These are phyloP conservation scores for Hymenotorrendiella dingleyae DNA, from an alignment of 2,329 filamentous ascomycete species.

Conservation along the genomic window DNA sequence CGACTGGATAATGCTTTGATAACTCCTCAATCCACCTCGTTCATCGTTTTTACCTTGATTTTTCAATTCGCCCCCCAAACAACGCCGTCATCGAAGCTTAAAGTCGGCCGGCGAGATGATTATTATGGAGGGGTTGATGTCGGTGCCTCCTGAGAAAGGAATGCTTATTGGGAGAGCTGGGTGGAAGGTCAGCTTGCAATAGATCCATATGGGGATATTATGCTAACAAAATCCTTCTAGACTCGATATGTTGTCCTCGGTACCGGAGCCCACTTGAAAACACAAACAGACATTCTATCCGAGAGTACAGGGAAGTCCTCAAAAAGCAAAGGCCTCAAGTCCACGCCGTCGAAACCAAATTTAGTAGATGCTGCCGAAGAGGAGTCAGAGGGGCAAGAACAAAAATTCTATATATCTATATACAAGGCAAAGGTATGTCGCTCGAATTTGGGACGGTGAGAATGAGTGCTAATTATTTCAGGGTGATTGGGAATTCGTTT, in stretches of 20 bases:
- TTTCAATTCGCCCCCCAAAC: neutral
- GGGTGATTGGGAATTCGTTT: slow-evolving; percentile 31
- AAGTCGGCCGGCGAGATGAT: slow-evolving; percentile 31
- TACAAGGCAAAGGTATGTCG: slow-evolving; percentile 32
- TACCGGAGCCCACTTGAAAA: slow-evolving; percentile 35
- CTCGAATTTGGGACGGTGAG: neutral
- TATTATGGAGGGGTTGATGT: slow-evolving; percentile 46
- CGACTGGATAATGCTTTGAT: slow-evolving; percentile 4
- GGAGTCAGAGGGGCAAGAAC: slow-evolving; percentile 13
- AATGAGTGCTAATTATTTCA: slow-evolving; percentile 12
- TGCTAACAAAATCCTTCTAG: too few relatives aligned
- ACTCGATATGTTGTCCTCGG: slow-evolving; percentile 55
- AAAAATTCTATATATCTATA: slow-evolving; percentile 28
- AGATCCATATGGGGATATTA: neutral
- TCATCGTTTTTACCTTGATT: neutral
- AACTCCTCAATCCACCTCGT: neutral
- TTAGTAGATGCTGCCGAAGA: slow-evolving; percentile 19
- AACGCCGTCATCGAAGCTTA: neutral
- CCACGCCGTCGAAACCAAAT: slow-evolving; percentile 25
- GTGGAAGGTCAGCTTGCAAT: slow-evolving; percentile 43
- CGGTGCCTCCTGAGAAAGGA: slow-evolving; percentile 45
- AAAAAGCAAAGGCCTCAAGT: slow-evolving; percentile 20
- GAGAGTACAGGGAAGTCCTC: slow-evolving; percentile 10
- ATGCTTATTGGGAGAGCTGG: slow-evolving; percentile 45
- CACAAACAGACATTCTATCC: slow-evolving; percentile 41